Evolutionary conservation across 345 rosid genomes (phyloP).

Genomic region (Lumnitzera racemosa): DNA sequence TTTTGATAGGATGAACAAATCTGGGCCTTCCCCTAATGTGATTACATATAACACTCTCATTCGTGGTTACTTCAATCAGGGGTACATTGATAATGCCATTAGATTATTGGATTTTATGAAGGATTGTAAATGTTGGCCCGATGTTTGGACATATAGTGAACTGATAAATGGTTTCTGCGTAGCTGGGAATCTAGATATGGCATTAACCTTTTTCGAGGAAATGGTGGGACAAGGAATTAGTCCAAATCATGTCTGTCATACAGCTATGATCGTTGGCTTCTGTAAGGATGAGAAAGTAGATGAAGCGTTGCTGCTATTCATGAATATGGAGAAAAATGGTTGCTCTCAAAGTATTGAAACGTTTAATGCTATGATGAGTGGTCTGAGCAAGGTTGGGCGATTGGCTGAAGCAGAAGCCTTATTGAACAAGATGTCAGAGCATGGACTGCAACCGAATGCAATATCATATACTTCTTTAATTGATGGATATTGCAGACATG

Average conservation of each 20-base stretch:
- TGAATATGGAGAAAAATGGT: conserved; percentile 37
- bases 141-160: conserved; percentile 53
- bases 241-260: conserved; percentile 43
- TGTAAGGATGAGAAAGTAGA: conserved; percentile 48
- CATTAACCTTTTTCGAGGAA: conserved; percentile 29
- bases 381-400: conserved; percentile 31
- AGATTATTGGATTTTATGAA: conserved; percentile 46
- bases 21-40: conserved; percentile 42
- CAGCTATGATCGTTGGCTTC: conserved; percentile 57
- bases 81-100: conserved; percentile 34
- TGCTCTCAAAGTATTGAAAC: conserved; percentile 37
- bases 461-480: conserved; percentile 57
- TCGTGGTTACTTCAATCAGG: conserved; percentile 29
- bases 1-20: conserved; percentile 33
- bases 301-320: conserved; percentile 38
- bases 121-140: conserved; percentile 32
- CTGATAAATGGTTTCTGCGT: conserved; percentile 55
- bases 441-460: conserved; percentile 37
- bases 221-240: conserved; percentile 36
- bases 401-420: conserved; percentile 35
- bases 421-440: conserved; percentile 29
- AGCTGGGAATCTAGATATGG: conserved; percentile 37
- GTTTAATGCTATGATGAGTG: conserved; percentile 42
- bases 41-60: conserved; percentile 49
- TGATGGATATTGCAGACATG: conserved; percentile 40